Percentiles rank a stretch among this genome's conserved stretches.
Evolutionary conservation across 257 asterid genomes (phyloP).

Genomic region (Forsythia suspensa): DNA sequence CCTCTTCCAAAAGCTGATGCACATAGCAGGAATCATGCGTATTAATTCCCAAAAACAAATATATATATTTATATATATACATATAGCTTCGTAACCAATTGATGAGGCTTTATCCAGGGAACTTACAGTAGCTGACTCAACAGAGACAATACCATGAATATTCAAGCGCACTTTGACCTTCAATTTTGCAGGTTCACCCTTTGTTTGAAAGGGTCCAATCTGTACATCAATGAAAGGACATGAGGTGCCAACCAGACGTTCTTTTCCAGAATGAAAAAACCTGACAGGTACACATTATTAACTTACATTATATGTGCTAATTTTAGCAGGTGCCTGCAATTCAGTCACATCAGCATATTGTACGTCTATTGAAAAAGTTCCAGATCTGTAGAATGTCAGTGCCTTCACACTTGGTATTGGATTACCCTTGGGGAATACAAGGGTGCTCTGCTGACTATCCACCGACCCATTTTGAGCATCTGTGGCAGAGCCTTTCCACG

Average conservation of each 20-base stretch:
- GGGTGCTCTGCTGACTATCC: conserved; percentile 69
- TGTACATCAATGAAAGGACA: conserved; percentile 21
- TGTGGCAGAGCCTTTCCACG: conserved; percentile 71
- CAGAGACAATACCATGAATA: conserved; percentile 81
- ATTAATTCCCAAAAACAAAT: neutral
- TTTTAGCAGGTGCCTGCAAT: conserved; percentile 71
- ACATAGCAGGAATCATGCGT: neutral
- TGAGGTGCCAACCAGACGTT: neutral
- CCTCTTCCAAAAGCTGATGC: conserved; percentile 84
- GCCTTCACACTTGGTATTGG: conserved; percentile 91
- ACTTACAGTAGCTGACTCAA: conserved; percentile 84
- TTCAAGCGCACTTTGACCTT: conserved; percentile 81
- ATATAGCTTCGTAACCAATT: neutral
- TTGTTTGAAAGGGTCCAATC: conserved; percentile 82
- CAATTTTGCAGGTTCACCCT: conserved; percentile 66
- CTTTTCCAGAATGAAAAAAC: neutral
- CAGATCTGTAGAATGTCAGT: conserved; percentile 77
- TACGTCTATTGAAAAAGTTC: conserved; percentile 65
- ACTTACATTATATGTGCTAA: conserved; percentile 80
- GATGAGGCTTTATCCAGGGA: neutral
- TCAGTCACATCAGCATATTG: conserved; percentile 77
- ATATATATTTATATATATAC: too few relatives aligned
- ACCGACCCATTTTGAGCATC: conserved; percentile 61
- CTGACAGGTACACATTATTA: neutral
- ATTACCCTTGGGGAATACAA: conserved; percentile 89